Evolutionary conservation across 2,329 filamentous ascomycete genomes (phyloP).

Genomic region (Aureobasidium sp.): DNA sequence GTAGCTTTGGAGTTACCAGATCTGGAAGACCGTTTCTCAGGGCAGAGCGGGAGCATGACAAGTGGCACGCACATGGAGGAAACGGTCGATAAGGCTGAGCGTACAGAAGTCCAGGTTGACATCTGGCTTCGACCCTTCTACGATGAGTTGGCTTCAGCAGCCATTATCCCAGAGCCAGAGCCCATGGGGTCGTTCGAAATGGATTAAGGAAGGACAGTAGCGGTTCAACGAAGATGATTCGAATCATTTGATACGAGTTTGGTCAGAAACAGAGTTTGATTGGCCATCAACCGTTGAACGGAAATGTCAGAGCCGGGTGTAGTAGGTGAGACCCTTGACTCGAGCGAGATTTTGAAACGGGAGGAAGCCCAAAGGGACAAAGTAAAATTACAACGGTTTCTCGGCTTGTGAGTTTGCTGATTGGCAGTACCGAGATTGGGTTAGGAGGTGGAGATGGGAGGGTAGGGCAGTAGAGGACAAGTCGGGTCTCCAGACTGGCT

Average conservation of each 20-base stretch:
- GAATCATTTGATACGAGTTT: neutral
- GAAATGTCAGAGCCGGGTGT: constrained; percentile 7
- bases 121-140: neutral
- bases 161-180: too few species aligned
- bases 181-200: too few species aligned
- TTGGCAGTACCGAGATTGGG: neutral
- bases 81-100: constrained; percentile 16
- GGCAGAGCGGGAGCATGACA: constrained; percentile 13
- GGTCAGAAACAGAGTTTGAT: constrained; percentile 14
- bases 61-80: neutral
- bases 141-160: neutral
- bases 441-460: neutral
- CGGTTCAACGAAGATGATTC: neutral
- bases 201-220: neutral
- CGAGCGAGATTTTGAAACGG: constrained; percentile 8
- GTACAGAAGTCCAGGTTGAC: neutral
- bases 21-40: neutral
- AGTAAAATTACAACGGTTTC: neutral
- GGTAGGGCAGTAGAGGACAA: too few species aligned
- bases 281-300: constrained; percentile 11
- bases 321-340: neutral
- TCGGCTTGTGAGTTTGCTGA: neutral
- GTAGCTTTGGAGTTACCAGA: neutral
- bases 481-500: neutral
- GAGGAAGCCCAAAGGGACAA: neutral